phyloP scores from a whole-genome alignment of 2,329 filamentous ascomycete genomes.

The Waltergamsia citrina region DNA sequence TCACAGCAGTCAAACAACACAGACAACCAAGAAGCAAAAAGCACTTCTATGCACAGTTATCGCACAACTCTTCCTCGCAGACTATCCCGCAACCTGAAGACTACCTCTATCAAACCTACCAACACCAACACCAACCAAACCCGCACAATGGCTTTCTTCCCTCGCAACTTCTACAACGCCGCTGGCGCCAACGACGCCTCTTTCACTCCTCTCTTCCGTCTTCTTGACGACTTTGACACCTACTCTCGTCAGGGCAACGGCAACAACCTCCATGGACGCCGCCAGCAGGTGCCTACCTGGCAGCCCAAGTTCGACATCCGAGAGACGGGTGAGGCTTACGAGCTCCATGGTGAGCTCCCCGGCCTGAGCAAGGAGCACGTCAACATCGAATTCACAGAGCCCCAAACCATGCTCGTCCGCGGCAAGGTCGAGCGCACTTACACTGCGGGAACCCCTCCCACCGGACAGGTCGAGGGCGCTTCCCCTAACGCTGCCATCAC shows the following conservation, averaged over 20 bases:
- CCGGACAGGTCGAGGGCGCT: conserved; percentile 36
- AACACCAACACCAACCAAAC: conserved; percentile 9
- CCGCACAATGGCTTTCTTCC: conserved; percentile 51
- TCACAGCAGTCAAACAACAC: background rate
- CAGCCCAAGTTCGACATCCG: conserved; percentile 70
- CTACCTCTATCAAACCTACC: conserved; percentile 11
- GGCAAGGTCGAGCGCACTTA: conserved; percentile 59
- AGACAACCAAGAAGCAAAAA: conserved; percentile 5
- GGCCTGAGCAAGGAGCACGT: conserved; percentile 67
- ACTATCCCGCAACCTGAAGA: conserved; percentile 16
- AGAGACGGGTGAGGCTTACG: conserved; percentile 58
- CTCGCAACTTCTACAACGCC: conserved; percentile 34
- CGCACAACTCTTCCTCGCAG: conserved; percentile 9
- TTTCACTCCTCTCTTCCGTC: conserved; percentile 53
- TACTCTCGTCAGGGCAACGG: conserved; percentile 33
- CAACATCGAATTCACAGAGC: conserved; percentile 69
- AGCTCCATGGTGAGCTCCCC: conserved; percentile 73
- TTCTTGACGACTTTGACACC: conserved; percentile 54
- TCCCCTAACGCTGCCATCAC: conserved; percentile 26
- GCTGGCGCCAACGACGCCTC: conserved; percentile 31
- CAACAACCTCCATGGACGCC: conserved; percentile 14
- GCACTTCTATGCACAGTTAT: conserved; percentile 2
- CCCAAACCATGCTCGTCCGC: conserved; percentile 61
- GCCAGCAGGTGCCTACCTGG: conserved; percentile 42
- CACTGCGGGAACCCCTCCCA: conserved; percentile 40